Base-by-base conservation (phyloP, 768 basidiomycete genomes). In the Hemileccinum impolitum region DNA sequence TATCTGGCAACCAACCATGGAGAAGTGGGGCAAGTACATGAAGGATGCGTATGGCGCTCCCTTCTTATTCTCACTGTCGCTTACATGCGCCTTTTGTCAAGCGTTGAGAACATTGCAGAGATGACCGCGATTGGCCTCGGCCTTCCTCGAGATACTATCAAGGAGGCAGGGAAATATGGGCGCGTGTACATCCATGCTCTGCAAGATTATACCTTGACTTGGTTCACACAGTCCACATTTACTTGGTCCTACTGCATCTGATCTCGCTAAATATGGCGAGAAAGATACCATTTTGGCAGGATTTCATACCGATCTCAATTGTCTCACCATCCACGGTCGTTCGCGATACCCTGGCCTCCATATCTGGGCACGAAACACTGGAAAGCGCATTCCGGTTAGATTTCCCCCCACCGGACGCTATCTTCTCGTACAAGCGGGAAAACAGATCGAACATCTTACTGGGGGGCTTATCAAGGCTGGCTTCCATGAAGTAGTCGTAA, bases 361-460 rank as follows among this genome's bases (percentile, higher is more conserved):
- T 65, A 89, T 97, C 45, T 96, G 94, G 94, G 94, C 92, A 13
- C 79, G 94, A 32, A 96, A 97, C 61, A 85, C 86, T 0, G 94
- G 94, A 26, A 92, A 89, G 64, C 84, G 90, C 13, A 90, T 97
- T 52, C 75, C 85, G 2, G 94, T 96, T 39, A 82, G 78, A 61
- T 91, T 98, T 43, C 94, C 94, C 1, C 74, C 79, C 1, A 89
- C 87, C 4, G 84, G 84, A 41, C 79, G 84, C 35, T 84, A 85
- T 62, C 77, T 98, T 30, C 79, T 98, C 13, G 91, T 98, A 1
- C 94, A 98, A 68, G 94, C 94, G 2, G 94, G 94, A 35, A 95
- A 94, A 68, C 94, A 98, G 64, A 78, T 98, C 11, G 94, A 96
- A 63, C 90, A 91, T 67, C 72, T 93, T 37, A 82, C 77, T 19